Conservation (phyloP, 2,329 filamentous ascomycete genomes). For the Sclerotinia sclerotiorum region DNA sequence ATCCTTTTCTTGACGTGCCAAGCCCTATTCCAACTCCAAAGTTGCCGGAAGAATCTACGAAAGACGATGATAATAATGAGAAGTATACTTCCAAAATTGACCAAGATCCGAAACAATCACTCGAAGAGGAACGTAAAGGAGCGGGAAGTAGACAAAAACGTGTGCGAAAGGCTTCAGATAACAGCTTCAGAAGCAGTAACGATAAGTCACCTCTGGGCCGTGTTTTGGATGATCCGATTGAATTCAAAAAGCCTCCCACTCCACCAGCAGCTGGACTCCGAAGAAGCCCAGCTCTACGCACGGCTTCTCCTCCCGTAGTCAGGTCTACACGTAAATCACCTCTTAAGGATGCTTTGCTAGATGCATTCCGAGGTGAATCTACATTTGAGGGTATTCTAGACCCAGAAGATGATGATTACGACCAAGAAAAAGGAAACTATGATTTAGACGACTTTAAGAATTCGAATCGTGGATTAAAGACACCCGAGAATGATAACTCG, state of each 20-base stretch:
- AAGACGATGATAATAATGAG: constrained; percentile 35
- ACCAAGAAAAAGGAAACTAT: constrained; percentile 32
- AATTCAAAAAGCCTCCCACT: constrained; percentile 25
- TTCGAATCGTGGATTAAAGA: constrained; percentile 24
- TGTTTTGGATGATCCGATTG: constrained; percentile 14
- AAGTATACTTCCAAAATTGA: constrained; percentile 29
- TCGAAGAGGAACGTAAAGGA: constrained; percentile 14
- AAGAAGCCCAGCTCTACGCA: constrained; percentile 57
- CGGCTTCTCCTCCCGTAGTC: constrained; percentile 45
- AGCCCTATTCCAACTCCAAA: constrained; percentile 33
- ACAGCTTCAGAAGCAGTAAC: constrained; percentile 4
- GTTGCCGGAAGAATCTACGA: constrained; percentile 34
- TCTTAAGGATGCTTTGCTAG: constrained; percentile 58
- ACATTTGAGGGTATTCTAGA: constrained; percentile 36
- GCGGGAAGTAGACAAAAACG: constrained; percentile 25
- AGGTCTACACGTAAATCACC: constrained; percentile 51
- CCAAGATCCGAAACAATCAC: constrained; percentile 26
- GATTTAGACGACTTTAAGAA: constrained; percentile 23
- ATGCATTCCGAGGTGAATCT: constrained; percentile 64
- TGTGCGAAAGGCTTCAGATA: constrained; percentile 32
- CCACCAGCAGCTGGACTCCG: constrained; percentile 47
- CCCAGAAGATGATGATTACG: constrained; percentile 21
- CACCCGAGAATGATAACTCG: constrained; percentile 22
- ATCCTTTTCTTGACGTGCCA: constrained; percentile 57
- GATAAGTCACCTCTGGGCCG: constrained; percentile 17